Conservation (phyloP, 805 yeast species). For the Hanseniaspora pseudoguilliermondii region DNA sequence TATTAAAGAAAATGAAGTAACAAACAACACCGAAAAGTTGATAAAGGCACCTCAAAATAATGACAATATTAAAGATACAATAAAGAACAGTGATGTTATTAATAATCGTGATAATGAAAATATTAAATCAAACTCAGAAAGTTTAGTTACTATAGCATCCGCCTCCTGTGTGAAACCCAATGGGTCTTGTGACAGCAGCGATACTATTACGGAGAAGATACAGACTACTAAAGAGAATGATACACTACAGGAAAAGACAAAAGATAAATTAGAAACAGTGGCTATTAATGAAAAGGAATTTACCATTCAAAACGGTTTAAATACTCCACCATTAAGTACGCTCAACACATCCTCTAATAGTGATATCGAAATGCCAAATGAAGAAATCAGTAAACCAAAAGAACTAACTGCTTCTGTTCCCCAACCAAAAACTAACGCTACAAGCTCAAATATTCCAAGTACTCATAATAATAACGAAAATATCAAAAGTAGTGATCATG, state of each 20-base stretch:
- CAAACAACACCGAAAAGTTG: not conserved
- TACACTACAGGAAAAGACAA: not conserved
- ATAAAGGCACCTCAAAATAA: too few relatives aligned
- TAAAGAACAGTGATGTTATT: too few relatives aligned
- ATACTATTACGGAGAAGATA: not conserved
- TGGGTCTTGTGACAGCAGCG: not conserved
- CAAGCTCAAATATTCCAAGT: not conserved
- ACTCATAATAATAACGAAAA: not conserved
- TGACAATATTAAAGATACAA: too few relatives aligned
- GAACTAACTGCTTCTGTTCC: not conserved
- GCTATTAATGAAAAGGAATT: not conserved
- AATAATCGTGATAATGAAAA: not conserved
- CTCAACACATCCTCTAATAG: conserved; percentile 4
- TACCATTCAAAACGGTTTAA: not conserved
- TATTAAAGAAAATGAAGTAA: not conserved
- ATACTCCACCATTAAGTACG: conserved; percentile 7
- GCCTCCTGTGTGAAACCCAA: not conserved
- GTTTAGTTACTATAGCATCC: not conserved
- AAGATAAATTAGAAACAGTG: not conserved
- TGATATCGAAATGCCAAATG: not conserved
- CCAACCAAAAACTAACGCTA: not conserved
- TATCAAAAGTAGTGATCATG: not conserved
- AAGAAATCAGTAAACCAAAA: not conserved
- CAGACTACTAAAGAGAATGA: not conserved
- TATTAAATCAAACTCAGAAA: not conserved